Conservation (phyloP, 2,329 filamentous ascomycete genomes). For the Aspergillus oerlinghausenensis region DNA sequence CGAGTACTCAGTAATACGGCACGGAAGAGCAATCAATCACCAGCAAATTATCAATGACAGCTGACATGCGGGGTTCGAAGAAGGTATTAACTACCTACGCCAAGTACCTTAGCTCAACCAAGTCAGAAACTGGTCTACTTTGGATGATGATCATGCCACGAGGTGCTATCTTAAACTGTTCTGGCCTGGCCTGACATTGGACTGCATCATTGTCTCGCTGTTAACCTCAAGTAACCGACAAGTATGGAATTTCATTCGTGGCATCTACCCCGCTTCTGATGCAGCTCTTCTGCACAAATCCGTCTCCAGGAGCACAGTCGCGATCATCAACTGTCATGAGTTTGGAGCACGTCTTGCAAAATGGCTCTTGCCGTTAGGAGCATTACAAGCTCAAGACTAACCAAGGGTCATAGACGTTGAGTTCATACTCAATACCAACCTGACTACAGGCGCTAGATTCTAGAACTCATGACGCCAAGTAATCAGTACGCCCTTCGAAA, state of each 20-base stretch:
- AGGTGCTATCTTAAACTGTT: neutral
- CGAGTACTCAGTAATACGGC: no score
- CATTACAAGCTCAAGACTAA: neutral
- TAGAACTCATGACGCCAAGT: neutral
- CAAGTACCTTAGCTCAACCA: neutral
- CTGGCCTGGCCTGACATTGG: no score
- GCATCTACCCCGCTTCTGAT: neutral
- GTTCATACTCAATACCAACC: neutral
- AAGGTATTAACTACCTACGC: neutral
- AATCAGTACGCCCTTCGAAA: neutral
- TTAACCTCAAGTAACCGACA: neutral
- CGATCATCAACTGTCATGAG: neutral
- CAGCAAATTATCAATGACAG: neutral
- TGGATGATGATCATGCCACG: neutral
- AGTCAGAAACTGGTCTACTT: neutral
- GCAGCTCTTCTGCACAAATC: neutral
- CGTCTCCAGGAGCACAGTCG: neutral
- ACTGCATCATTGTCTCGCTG: no score
- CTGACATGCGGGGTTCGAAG: neutral
- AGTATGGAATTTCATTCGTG: neutral
- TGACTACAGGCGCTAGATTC: neutral
- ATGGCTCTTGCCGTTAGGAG: neutral
- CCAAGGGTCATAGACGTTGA: neutral
- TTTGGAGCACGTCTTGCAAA: neutral
- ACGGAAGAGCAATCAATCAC: no score